Evolutionary conservation across 2,329 filamentous ascomycete species (phyloP), one percentile per base, ranked within the genome.

Genomic region (Aspergillus sp.): DNA sequence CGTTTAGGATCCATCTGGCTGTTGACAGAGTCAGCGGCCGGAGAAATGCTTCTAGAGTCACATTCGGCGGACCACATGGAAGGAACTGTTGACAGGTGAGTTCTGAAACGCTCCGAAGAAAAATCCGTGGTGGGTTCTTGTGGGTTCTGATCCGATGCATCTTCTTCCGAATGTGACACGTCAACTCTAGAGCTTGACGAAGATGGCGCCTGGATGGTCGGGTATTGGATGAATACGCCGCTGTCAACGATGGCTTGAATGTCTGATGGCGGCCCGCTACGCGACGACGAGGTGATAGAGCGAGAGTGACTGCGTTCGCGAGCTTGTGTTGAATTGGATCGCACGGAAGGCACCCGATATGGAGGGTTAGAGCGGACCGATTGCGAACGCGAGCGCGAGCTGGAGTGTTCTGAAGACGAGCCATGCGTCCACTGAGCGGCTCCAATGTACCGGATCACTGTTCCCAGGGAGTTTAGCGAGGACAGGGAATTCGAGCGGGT

Each of bases 81-180:
- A 2, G 77, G 77, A 5, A 81, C 77, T 8, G 77, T 77, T 12
- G 80, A 81, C 23, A 82, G 68, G 48, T 78, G 76, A 51, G 76
- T 76, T 57, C 77, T 77, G 70, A 77, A 78, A 55, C 73, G 73
- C 19, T 74, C 69, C 13, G 72, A 71, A 19, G 73, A 70, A 21
- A 69, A 70, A 38, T 75, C 73, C 7, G 72, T 71, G 49, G 74
- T 71, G 38, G 72, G 71, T 52, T 74, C 72, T 21, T 70, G 70
- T 6, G 66, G 49, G 45, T 54, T 59, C 15, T 58, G 52, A 17
- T 66, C 60, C 7, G 64, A 58, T 17, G 63, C 66, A 25, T 70
- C 70, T 38, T 70, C 70, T 38, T 67, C 63, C 10, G 66, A 65
- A 13, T 65, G 62, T 0, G 74, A 73, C n/a, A 69, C 69, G 50